Conservation (phyloP, 1,139 yeast species). For the Wickerhamomyces sp. region DNA sequence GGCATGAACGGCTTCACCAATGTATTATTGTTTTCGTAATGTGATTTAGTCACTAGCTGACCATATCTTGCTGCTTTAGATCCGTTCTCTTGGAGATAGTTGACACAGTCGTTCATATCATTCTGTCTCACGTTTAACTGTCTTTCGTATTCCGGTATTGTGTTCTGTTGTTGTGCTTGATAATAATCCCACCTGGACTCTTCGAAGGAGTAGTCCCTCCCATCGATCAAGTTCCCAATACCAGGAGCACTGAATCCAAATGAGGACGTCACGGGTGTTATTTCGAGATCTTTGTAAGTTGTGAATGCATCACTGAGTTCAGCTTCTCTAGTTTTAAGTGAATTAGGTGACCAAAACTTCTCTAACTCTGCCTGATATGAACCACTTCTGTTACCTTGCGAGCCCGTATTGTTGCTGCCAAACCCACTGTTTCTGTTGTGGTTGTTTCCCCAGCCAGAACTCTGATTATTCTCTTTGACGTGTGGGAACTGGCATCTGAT, state of each 20-base stretch:
- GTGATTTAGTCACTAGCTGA: slow-evolving; percentile 42
- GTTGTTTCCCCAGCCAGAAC: slow-evolving; percentile 4
- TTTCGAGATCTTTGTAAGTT: slow-evolving; percentile 16
- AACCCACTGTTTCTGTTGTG: slow-evolving; percentile 4
- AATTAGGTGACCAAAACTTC: slow-evolving; percentile 18
- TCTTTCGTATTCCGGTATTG: slow-evolving; percentile 34
- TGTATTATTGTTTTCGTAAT: slow-evolving; percentile 22
- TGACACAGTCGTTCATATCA: slow-evolving; percentile 44
- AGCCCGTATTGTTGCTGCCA: slow-evolving; percentile 4
- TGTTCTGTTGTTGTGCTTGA: slow-evolving; percentile 36
- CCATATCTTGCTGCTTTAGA: slow-evolving; percentile 51
- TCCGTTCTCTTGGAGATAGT: slow-evolving; percentile 35
- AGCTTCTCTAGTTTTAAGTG: slow-evolving; percentile 19
- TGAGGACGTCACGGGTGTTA: slow-evolving; percentile 26
- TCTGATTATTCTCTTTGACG: slow-evolving; percentile 24
- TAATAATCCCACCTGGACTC: slow-evolving; percentile 46
- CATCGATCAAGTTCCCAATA: slow-evolving; percentile 39
- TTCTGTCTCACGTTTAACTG: slow-evolving; percentile 36
- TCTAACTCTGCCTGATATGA: no score
- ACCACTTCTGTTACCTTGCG: no score
- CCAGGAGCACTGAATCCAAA: slow-evolving; percentile 36
- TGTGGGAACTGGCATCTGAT: slow-evolving; percentile 36
- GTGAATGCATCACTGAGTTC: slow-evolving; percentile 28
- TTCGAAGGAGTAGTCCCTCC: slow-evolving; percentile 53
- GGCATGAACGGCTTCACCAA: slow-evolving; percentile 37